These are phyloP conservation scores for Dittrichia graveolens DNA, from an alignment of 129 eudicot genomes.

Conservation along the genomic window DNA sequence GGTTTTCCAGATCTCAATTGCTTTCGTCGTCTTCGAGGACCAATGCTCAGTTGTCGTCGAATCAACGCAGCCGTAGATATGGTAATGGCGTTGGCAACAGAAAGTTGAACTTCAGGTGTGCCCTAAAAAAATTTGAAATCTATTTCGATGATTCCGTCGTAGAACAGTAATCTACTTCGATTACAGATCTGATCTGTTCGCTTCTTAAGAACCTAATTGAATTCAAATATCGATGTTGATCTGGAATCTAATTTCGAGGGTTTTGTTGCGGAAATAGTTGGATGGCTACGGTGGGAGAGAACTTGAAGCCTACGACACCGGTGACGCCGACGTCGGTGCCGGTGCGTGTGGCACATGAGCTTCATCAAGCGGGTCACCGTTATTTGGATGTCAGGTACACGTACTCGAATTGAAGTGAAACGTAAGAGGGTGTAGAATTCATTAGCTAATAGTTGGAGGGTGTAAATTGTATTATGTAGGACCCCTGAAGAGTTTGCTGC, in stretches of 20 bases:
- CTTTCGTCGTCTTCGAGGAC: conserved; percentile 9
- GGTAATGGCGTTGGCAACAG: conserved; percentile 22
- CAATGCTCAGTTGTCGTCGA: conserved; percentile 32
- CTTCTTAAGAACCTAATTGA: background rate
- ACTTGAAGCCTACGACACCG: conserved; percentile 45
- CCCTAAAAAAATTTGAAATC: too few species aligned
- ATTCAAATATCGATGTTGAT: background rate
- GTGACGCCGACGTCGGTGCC: conserved; percentile 75
- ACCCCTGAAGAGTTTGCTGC: conserved; percentile 75
- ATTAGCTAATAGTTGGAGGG: conserved; percentile 1
- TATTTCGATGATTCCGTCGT: too few species aligned
- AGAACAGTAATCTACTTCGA: too few species aligned
- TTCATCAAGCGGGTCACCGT: conserved; percentile 87
- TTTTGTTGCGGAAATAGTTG: conserved; percentile 36
- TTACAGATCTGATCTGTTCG: too few species aligned
- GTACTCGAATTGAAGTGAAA: background rate
- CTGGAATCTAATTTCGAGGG: background rate
- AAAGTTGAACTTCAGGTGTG: conserved; percentile 41
- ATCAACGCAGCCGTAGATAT: conserved; percentile 31
- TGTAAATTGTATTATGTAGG: conserved; percentile 33
- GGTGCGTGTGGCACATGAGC: conserved; percentile 82
- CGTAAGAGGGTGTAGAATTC: background rate
- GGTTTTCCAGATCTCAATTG: conserved; percentile 14
- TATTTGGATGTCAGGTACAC: conserved; percentile 79
- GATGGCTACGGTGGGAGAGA: conserved; percentile 53